Percentiles rank a stretch among this genome's conserved stretches.
Evolutionary conservation across 2,329 filamentous ascomycete genomes (phyloP).

Genomic region (Myriosclerotinia curreyana): DNA sequence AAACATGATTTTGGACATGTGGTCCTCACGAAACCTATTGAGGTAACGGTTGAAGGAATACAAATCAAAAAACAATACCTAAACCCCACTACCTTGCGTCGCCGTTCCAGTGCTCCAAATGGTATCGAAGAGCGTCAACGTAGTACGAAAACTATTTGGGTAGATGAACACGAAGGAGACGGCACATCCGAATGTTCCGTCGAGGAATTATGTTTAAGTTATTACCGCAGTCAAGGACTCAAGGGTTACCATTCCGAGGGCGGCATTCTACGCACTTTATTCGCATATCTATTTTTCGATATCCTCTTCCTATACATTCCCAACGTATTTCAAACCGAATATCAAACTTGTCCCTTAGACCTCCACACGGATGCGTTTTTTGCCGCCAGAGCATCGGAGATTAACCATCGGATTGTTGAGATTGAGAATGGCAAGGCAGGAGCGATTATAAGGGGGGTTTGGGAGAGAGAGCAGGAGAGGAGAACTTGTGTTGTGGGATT

Average conservation of each 20-base stretch:
- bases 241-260: constrained; percentile 95
- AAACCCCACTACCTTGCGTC: constrained; percentile 28
- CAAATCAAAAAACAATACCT: constrained; percentile 64
- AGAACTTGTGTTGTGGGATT: constrained; percentile 87
- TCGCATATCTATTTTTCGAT: constrained; percentile 89
- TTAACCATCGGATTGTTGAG: constrained; percentile 80
- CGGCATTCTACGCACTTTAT: constrained; percentile 86
- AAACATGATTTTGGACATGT: constrained; percentile 95
- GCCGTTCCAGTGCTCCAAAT: constrained; percentile 13
- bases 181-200: constrained; percentile 73
- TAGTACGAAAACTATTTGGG: constrained; percentile 78
- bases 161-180: constrained; percentile 68
- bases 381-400: constrained; percentile 77
- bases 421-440: constrained; percentile 80
- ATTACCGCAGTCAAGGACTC: constrained; percentile 78
- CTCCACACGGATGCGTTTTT: constrained; percentile 93
- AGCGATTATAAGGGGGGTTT: constrained; percentile 63
- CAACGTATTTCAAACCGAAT: constrained; percentile 95
- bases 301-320: constrained; percentile 89
- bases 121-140: constrained; percentile 38
- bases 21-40: constrained; percentile 68
- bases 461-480: constrained; percentile 63
- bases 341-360: constrained; percentile 90
- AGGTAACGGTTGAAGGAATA: constrained; percentile 73
- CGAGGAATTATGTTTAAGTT: constrained; percentile 88